Conservation (phyloP, 2,329 filamentous ascomycete genomes). For the Botrytis paeoniae region DNA sequence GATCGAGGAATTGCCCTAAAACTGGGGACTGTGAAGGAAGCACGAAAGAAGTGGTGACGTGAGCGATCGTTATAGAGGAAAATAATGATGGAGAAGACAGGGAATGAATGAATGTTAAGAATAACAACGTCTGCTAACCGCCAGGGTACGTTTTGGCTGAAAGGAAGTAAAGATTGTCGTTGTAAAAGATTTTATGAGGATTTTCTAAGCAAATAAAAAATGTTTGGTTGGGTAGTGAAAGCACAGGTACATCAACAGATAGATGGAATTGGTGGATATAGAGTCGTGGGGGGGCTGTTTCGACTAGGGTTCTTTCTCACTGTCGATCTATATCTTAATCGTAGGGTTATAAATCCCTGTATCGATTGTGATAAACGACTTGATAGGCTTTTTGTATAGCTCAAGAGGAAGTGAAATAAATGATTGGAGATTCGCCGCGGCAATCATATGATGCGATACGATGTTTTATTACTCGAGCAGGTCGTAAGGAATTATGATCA, state of each 20-base stretch:
- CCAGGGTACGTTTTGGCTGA: slow-evolving; percentile 4
- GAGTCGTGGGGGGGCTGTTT: slow-evolving; percentile 9
- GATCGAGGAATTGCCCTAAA: slow-evolving; percentile 16
- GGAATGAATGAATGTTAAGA: neutral
- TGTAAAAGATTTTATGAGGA: neutral
- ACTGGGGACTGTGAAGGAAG: neutral
- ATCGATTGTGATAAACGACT: slow-evolving; percentile 9
- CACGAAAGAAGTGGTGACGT: slow-evolving; percentile 16
- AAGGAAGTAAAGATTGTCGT: slow-evolving; percentile 1
- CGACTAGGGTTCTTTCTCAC: slow-evolving; percentile 10
- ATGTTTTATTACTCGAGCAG: neutral
- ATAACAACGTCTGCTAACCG: neutral
- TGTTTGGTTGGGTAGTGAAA: neutral
- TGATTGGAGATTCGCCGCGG: neutral
- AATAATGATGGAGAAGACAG: neutral
- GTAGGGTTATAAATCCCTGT: neutral
- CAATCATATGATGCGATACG: slow-evolving; percentile 1
- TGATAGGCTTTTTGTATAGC: neutral
- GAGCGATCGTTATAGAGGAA: neutral
- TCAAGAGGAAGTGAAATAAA: neutral
- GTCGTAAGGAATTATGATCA: slow-evolving; percentile 6
- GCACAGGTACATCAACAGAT: neutral
- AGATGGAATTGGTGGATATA: neutral
- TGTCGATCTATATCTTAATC: slow-evolving; percentile 18
- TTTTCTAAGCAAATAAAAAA: neutral